Evolutionary conservation across 371 early-diverging fungal species (phyloP), one percentile per base, ranked within the genome.

Genomic region (Fennellomyces sp.): DNA sequence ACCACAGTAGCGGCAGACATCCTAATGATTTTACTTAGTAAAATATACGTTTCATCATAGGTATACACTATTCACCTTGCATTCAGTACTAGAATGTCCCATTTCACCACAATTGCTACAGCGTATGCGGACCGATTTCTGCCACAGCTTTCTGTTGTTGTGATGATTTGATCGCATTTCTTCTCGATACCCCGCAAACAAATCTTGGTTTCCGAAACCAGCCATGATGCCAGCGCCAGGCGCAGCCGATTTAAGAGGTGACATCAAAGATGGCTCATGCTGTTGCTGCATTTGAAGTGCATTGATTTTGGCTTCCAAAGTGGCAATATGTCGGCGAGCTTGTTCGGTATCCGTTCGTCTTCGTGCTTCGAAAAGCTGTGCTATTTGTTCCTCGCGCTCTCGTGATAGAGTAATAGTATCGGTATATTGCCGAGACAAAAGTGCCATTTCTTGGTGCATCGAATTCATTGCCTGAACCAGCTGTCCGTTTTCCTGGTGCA

Each of bases 311-410:
- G 61, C 67, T 56, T 83, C 83, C 13, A 80, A 56, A 27, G 64
- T 65, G 60, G 69, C 66, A 41, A 79, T 72, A 60, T 83, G 78
- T 26, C 72, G 68, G 28, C 71, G 66, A 0, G 70, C 63, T 48
- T 80, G 76, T 23, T 82, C 80, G 73, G 78, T 73, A 62, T 82
- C 83, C 2, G 63, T 62, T 26, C 75, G 65, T 60, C 78, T 76
- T 25, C 73, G 76, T 41, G 73, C 68, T 31, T 65, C 56, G 31
- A 38, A 60, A 10, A 60, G 21, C 45, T 58, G 58, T 21, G 45
- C n/a, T 42, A 54, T 39, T 36, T 61, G 61, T 27, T 54, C 55
- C 26, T 80, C 82, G n/a, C 76, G 79, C 36, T 80, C 80, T 10
- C 80, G 78, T 15, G 73, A 71, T 33, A 78, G 47, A 3, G 70